Percentiles rank a stretch among this genome's conserved stretches.
Evolutionary conservation across 2,329 filamentous ascomycete genomes (phyloP).

Genomic region (Cercospora zeae-maydis): DNA sequence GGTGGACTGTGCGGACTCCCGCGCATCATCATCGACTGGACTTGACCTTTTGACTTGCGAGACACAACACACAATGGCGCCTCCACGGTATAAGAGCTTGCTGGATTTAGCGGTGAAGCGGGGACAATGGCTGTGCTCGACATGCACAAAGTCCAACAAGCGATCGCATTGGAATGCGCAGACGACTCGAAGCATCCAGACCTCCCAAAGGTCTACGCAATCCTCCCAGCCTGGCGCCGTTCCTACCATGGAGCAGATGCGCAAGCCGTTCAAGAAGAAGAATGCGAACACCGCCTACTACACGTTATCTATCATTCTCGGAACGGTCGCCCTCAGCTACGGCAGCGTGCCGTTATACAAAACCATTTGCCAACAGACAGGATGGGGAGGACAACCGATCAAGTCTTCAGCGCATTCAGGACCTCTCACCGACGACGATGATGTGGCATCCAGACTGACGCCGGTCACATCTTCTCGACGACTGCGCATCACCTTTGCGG

Average conservation of each 20-base stretch:
- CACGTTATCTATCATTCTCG: slow-evolving; percentile 70
- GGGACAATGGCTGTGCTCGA: slow-evolving; percentile 26
- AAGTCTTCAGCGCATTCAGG: slow-evolving; percentile 75
- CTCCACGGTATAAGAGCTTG: slow-evolving; percentile 30
- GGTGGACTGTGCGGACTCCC: slow-evolving; percentile 1
- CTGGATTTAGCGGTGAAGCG: slow-evolving; percentile 28
- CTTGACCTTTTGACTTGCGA: background rate
- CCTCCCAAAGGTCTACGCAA: slow-evolving; percentile 25
- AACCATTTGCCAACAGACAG: slow-evolving; percentile 82
- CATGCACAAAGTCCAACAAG: slow-evolving; percentile 17
- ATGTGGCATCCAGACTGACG: slow-evolving; percentile 64
- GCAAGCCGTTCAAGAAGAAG: slow-evolving; percentile 61
- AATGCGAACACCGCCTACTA: slow-evolving; percentile 70
- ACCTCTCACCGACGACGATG: slow-evolving; percentile 58
- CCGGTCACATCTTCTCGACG: slow-evolving; percentile 79
- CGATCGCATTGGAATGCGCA: slow-evolving; percentile 21
- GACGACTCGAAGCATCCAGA: slow-evolving; percentile 33
- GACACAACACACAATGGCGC: slow-evolving; percentile 26
- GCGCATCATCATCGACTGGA: slow-evolving; percentile 1
- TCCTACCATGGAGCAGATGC: slow-evolving; percentile 62
- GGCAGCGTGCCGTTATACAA: slow-evolving; percentile 84
- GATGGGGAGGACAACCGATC: slow-evolving; percentile 90
- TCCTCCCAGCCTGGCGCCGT: slow-evolving; percentile 27
- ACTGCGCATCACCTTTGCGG: slow-evolving; percentile 92
- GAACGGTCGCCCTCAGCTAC: slow-evolving; percentile 75